These are phyloP conservation scores for Talaromyces funiculosus DNA, from an alignment of 2,329 filamentous ascomycete species.

Conservation along the genomic window DNA sequence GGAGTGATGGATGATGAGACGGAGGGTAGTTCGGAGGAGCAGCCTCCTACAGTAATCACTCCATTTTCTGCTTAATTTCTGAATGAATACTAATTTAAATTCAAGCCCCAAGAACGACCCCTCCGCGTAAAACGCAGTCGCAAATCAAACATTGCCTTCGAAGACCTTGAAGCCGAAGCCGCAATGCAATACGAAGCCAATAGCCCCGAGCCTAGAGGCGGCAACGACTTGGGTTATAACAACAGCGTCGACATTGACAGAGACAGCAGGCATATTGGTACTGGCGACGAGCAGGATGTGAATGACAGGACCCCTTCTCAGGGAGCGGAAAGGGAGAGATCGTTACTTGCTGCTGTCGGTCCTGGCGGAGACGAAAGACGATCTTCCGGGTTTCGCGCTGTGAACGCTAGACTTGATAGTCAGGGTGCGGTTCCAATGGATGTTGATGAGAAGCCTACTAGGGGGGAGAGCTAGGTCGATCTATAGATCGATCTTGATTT, in stretches of 20 bases:
- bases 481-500: neutral
- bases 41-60: constrained; percentile 38
- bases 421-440: constrained; percentile 37
- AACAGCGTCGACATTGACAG: neutral
- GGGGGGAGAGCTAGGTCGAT: constrained; percentile 24
- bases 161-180: constrained; percentile 18
- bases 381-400: constrained; percentile 33
- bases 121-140: constrained; percentile 41
- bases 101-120: constrained; percentile 43
- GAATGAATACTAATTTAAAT: neutral
- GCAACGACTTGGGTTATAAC: neutral
- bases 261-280: neutral
- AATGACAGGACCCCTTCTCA: constrained; percentile 19
- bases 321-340: constrained; percentile 15
- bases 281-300: constrained; percentile 12
- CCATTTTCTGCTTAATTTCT: neutral
- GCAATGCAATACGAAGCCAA: constrained; percentile 11
- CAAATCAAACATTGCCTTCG: constrained; percentile 28
- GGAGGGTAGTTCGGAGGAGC: constrained; percentile 41
- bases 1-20: constrained; percentile 38
- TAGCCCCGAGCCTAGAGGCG: constrained; percentile 3
- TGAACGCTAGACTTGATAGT: constrained; percentile 21
- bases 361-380: constrained; percentile 30
- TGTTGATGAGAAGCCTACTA: constrained; percentile 26
- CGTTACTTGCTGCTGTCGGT: constrained; percentile 29